These are phyloP conservation scores for Daedalea quercina DNA, from an alignment of 768 basidiomycete species.

Conservation along the genomic window DNA sequence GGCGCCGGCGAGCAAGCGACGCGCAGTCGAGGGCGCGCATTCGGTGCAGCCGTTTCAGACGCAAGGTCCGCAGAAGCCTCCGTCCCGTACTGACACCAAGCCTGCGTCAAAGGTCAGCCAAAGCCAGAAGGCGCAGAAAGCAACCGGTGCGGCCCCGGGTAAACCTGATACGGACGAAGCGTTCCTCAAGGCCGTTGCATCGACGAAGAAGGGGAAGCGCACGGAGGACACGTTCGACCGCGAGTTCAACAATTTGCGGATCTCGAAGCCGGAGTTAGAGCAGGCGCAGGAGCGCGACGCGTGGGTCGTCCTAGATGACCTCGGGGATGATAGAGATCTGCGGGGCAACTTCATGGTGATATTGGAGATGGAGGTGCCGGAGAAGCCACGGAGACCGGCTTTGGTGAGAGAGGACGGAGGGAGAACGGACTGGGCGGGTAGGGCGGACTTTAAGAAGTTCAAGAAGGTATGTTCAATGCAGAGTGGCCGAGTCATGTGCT, in stretches of 20 bases:
- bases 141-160: conserved; percentile 32
- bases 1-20: conserved; percentile 29
- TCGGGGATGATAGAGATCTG: conserved; percentile 54
- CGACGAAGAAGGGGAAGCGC: conserved; percentile 63
- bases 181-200: conserved; percentile 70
- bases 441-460: conserved; percentile 74
- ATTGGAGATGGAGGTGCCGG: conserved; percentile 54
- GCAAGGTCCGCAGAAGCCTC: conserved; percentile 12
- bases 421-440: conserved; percentile 38
- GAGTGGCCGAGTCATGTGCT: conserved; percentile 7
- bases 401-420: conserved; percentile 16
- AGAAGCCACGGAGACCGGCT: conserved; percentile 21
- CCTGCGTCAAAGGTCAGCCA: conserved; percentile 12
- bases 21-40: conserved; percentile 35
- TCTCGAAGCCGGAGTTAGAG: conserved; percentile 55
- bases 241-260: conserved; percentile 73
- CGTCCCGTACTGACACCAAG: conserved; percentile 2
- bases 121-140: conserved; percentile 4
- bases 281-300: conserved; percentile 41
- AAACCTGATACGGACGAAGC: conserved; percentile 60
- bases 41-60: neutral
- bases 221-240: conserved; percentile 66
- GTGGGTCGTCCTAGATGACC: conserved; percentile 58
- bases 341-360: conserved; percentile 80
- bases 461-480: conserved; percentile 44